A percentile compares a stretch with the other conserved stretches of the same genome.
Conservation (phyloP, 1,284 basidiomycete genomes). For the Trametes hirsuta region DNA sequence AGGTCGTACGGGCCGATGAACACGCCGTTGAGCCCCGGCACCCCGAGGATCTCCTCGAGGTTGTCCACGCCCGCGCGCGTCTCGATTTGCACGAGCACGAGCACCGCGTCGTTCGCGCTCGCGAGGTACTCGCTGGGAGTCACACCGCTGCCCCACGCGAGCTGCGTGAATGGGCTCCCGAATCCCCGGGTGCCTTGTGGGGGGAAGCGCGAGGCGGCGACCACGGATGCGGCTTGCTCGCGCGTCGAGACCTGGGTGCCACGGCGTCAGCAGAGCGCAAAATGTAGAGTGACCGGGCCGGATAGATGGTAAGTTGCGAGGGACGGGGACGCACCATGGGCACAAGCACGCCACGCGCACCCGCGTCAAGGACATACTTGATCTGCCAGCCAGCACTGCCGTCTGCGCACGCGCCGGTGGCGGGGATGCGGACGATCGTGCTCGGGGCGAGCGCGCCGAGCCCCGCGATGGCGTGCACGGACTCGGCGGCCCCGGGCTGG, state of each 20-base stretch:
- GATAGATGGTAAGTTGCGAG: too few relatives aligned
- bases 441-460: constrained; percentile 48
- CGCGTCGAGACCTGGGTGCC: constrained; percentile 52
- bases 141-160: constrained; percentile 49
- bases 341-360: constrained; percentile 62
- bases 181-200: constrained; percentile 61
- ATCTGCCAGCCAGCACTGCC: constrained; percentile 63
- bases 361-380: constrained; percentile 67
- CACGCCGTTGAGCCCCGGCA: constrained; percentile 62
- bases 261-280: too few relatives aligned
- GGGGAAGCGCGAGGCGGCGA: constrained; percentile 58
- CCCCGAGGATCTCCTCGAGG: constrained; percentile 60
- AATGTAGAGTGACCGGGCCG: too few relatives aligned
- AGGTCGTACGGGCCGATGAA: constrained; percentile 76
- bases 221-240: constrained; percentile 59
- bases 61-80: constrained; percentile 62
- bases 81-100: constrained; percentile 73
- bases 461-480: constrained; percentile 53
- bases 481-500: constrained; percentile 58
- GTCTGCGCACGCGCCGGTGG: constrained; percentile 54
- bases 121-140: constrained; percentile 53
- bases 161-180: constrained; percentile 62
- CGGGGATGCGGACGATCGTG: constrained; percentile 61
- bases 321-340: constrained; percentile 53
- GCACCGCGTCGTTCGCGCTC: constrained; percentile 56